Evolutionary conservation across 2,329 filamentous ascomycete species (phyloP).

Genomic region (Fusarium nanum): DNA sequence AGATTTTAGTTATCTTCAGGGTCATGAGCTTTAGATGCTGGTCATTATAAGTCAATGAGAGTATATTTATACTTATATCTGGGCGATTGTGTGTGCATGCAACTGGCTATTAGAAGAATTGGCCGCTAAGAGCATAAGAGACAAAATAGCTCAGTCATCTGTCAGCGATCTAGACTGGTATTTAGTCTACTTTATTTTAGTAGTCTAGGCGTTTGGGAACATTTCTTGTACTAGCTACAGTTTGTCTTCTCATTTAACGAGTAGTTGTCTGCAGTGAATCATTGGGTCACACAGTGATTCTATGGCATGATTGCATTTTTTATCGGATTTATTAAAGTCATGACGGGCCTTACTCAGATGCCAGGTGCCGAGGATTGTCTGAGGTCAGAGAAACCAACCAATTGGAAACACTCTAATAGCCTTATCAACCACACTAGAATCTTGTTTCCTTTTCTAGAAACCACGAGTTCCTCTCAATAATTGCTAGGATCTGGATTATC

Average conservation of each 20-base stretch:
- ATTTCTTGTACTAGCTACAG: background rate
- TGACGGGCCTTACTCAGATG: background rate
- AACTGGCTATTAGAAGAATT: background rate
- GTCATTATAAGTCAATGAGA: background rate
- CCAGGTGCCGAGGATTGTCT: background rate
- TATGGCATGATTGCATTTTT: background rate
- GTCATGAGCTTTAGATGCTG: background rate
- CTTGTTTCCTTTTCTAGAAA: background rate
- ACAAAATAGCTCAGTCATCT: background rate
- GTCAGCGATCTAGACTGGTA: fast-evolving
- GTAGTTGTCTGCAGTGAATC: background rate
- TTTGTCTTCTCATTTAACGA: background rate
- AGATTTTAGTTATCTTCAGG: fast-evolving
- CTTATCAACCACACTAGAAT: background rate
- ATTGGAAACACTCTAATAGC: background rate
- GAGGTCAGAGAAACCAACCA: background rate
- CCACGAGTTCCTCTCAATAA: background rate
- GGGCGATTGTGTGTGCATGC: background rate
- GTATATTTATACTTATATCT: background rate
- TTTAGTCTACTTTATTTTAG: background rate
- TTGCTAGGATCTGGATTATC: background rate
- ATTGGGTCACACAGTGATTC: fast-evolving
- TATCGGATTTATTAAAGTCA: background rate
- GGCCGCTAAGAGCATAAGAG: no score
- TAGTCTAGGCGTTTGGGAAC: background rate